Base-by-base conservation (phyloP, 805 yeast genomes). In the Candida methanosorbosa region DNA sequence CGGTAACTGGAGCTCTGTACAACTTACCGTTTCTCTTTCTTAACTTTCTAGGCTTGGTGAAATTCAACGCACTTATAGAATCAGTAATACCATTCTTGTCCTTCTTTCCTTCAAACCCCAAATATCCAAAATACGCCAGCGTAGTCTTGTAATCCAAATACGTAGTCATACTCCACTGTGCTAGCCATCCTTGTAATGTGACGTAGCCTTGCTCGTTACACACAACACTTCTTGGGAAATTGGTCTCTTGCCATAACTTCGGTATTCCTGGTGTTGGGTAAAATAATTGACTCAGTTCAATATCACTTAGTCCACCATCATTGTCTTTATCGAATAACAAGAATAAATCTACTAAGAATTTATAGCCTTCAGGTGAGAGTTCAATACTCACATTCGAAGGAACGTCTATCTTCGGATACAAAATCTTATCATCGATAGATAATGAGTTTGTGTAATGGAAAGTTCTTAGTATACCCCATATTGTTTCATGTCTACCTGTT, bases 141-240 rank as follows among this genome's bases (percentile, higher is more conserved):
- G 97, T 87, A 1, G 86, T 80, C 45, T 71, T 76, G 51, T 82
- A 76, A 47, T 88, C 95, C 21, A 92, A 61, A 45, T 76, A 87
- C 0, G 97, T 90, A 1, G 96, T 86, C 83, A 92, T 82, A 46
- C 90, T 81, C 99, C 99, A 92, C 50, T 90, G 97, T 0, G 98
- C 98, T 26, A 92, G 61, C 99, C 99, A 92, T 3, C 99, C 98
- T 60, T 94, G 98, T 19, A 92, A 58, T 0, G 97, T 86, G 4
- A 92, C 87, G 52, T 77, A 72, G 0, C 95, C 97, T 42, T 78
- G 79, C 43, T 87, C 96, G 52, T 87, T 88, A 35, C 94, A 74
- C 2, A 90, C 95, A 9, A 94, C 84, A 1, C 94, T 75, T 18
- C 70, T 64, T 0, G 99, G 99, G 50, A 92, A 92, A 43, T 78